phyloP scores from a whole-genome alignment of 2,329 filamentous ascomycete species.

The Aspergillus candidus region DNA sequence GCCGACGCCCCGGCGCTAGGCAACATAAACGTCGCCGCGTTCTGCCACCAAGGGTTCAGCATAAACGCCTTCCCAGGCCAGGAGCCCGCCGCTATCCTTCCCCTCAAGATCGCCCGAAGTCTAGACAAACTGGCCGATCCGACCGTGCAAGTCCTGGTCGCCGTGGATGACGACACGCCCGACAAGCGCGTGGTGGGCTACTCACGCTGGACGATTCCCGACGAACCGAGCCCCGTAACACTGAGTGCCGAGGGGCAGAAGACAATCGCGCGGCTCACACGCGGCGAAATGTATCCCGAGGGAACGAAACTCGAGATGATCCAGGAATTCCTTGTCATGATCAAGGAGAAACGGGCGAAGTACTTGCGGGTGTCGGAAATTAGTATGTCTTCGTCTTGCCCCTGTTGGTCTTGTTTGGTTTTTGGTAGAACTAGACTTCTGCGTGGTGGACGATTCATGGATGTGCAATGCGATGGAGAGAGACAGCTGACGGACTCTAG shows the following conservation, averaged over 20 bases:
- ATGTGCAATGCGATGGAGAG: not conserved
- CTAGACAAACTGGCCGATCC: conserved; percentile 39
- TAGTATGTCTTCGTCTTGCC: conserved; percentile 11
- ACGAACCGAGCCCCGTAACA: no score
- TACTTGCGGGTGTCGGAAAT: conserved; percentile 20
- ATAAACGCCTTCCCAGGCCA: conserved; percentile 36
- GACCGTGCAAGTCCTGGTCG: conserved; percentile 35
- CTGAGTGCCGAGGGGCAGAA: conserved; percentile 15
- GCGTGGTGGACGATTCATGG: not conserved
- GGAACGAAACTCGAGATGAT: conserved; percentile 42
- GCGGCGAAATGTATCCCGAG: conserved; percentile 37
- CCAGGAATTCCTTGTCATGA: conserved; percentile 13
- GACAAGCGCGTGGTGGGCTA: conserved; percentile 39
- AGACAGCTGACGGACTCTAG: conserved; percentile 6
- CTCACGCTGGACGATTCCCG: conserved; percentile 44
- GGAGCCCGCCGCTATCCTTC: conserved; percentile 14
- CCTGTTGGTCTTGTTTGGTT: no score
- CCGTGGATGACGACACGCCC: conserved; percentile 27
- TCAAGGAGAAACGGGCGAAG: conserved; percentile 14
- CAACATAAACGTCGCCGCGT: conserved; percentile 44
- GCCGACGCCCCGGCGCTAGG: conserved; percentile 39
- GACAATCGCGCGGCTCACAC: conserved; percentile 30
- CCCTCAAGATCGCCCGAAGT: conserved; percentile 34
- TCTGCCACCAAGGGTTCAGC: conserved; percentile 36
- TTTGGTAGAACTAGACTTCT: no score